These are phyloP conservation scores for Geosmithia putterillii DNA, from an alignment of 2,329 filamentous ascomycete genomes.

Conservation along the genomic window DNA sequence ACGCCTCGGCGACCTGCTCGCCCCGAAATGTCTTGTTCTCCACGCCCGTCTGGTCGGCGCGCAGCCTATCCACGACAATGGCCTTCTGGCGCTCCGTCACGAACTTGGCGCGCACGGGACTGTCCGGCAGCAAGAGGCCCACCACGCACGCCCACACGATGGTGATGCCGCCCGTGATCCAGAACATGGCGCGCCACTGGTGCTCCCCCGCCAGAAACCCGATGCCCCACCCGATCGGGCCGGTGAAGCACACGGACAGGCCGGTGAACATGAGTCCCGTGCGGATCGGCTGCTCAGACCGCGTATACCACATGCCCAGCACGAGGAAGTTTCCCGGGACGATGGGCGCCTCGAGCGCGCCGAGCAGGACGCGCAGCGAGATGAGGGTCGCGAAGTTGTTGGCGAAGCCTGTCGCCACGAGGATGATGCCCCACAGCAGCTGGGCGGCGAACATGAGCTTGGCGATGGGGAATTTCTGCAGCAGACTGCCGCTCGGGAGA, in stretches of 20 bases:
- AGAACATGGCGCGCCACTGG: conserved; percentile 8
- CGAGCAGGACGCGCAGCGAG: conserved; percentile 14
- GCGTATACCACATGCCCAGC: conserved; percentile 6
- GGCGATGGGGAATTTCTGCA: conserved; percentile 21
- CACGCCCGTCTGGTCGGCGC: conserved; percentile 35
- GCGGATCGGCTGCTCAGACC: conserved; percentile 33
- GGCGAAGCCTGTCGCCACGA: conserved; percentile 14
- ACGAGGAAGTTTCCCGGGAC: conserved; percentile 12
- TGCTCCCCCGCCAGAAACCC: conserved; percentile 6
- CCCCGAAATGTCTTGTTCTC: conserved; percentile 39
- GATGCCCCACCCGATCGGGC: conserved; percentile 9
- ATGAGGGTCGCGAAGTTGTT: conserved; percentile 13
- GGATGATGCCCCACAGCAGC: conserved; percentile 13
- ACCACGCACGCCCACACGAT: conserved; percentile 40
- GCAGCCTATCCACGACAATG: conserved; percentile 33
- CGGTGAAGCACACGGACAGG: conserved; percentile 9
- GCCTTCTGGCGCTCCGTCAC: conserved; percentile 30
- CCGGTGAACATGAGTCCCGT: conserved; percentile 12
- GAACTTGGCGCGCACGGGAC: conserved; percentile 35
- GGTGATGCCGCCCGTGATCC: conserved; percentile 12
- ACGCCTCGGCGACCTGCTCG: conserved; percentile 32
- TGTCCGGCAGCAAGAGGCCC: conserved; percentile 38
- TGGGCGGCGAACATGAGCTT: conserved; percentile 14
- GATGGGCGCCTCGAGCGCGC: conserved; percentile 16
- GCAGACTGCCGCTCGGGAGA: conserved; percentile 15